phyloP scores from a whole-genome alignment of 257 asterid genomes.

The Solanum chaucha region DNA sequence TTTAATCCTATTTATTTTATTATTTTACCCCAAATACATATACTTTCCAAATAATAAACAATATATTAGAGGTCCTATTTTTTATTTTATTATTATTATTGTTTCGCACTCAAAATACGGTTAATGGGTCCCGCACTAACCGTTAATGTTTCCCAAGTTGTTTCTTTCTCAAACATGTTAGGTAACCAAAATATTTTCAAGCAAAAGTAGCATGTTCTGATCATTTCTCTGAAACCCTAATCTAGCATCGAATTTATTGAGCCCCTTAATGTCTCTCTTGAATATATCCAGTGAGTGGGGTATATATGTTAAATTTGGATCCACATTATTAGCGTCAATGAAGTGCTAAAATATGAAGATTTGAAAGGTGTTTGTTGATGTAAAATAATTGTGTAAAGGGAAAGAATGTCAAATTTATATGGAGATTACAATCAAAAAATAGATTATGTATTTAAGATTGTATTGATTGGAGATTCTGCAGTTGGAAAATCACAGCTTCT shows the following conservation, averaged over 20 bases:
- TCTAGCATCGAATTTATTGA: background rate
- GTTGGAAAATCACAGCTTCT: constrained; percentile 87
- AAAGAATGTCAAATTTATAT: constrained; percentile 48
- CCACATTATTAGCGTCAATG: background rate
- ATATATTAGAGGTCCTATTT: background rate
- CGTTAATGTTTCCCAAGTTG: constrained; percentile 5
- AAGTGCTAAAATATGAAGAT: background rate
- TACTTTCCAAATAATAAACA: background rate
- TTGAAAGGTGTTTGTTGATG: constrained; percentile 13
- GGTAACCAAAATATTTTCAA: background rate
- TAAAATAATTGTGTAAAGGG: background rate
- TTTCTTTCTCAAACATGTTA: background rate
- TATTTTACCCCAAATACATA: no score
- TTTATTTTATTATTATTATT: background rate
- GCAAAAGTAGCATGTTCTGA: background rate
- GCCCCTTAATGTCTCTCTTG: background rate
- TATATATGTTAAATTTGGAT: background rate
- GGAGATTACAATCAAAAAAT: constrained; percentile 72
- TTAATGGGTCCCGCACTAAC: constrained; percentile 15
- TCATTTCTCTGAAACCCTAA: constrained; percentile 1
- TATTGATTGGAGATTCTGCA: constrained; percentile 78
- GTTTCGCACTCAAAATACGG: background rate
- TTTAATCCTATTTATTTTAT: background rate
- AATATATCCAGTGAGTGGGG: background rate
- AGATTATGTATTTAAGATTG: constrained; percentile 81